Conservation (phyloP, 176 grass and related monocot genomes). For the Secale cereale region DNA sequence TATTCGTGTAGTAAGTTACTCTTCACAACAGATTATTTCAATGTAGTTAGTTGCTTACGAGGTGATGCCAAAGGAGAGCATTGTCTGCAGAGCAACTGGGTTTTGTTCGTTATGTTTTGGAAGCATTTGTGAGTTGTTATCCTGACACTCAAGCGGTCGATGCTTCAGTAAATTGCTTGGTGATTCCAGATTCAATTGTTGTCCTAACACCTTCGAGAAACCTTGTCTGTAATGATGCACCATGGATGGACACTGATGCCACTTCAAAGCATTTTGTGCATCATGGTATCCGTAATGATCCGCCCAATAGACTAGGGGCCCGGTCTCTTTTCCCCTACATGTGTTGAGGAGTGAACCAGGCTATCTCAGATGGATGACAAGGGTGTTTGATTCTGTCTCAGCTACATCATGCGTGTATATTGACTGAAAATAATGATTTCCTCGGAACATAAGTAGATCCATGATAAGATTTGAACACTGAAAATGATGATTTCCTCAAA, state of each 20-base stretch:
- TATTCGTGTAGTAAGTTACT: too few species aligned
- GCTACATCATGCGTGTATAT: too few species aligned
- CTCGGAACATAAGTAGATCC: too few species aligned
- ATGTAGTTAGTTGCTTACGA: slow-evolving; percentile 28
- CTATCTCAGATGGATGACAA: too few species aligned
- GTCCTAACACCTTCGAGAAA: slow-evolving; percentile 56
- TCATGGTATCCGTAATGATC: slow-evolving; percentile 58
- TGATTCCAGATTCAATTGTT: slow-evolving; percentile 73
- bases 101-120: slow-evolving; percentile 67
- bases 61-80: slow-evolving; percentile 62
- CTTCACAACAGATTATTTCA: too few species aligned
- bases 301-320: slow-evolving; percentile 62
- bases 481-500: too few species aligned
- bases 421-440: too few species aligned
- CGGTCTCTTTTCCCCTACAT: slow-evolving; percentile 40
- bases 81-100: slow-evolving; percentile 62
- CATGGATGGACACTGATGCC: slow-evolving; percentile 62
- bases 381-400: too few species aligned
- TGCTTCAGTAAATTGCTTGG: slow-evolving; percentile 52
- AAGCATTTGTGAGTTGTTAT: slow-evolving; percentile 75
- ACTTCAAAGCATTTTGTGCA: slow-evolving; percentile 64
- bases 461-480: too few species aligned
- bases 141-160: slow-evolving; percentile 47
- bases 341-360: too few species aligned
- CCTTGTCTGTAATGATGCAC: slow-evolving; percentile 80